A percentile compares a stretch with the other conserved stretches of the same genome.
Conservation (phyloP, 768 basidiomycete genomes). For the Russula vinacea region DNA sequence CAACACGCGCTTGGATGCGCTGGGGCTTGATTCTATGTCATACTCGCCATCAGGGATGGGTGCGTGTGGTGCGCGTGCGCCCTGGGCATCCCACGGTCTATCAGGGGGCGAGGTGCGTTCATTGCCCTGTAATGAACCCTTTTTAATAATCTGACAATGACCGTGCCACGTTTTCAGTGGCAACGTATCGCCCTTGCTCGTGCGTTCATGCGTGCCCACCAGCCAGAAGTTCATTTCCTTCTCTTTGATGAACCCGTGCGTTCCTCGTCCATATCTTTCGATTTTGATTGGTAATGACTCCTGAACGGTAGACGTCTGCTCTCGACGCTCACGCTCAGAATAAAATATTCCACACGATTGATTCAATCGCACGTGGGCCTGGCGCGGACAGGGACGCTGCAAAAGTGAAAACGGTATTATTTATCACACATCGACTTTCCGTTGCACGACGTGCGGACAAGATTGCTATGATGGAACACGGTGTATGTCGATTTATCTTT, state of each 20-base stretch:
- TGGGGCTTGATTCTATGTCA: slow-evolving; percentile 49
- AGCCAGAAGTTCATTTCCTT: slow-evolving; percentile 71
- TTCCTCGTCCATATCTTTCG: slow-evolving; percentile 17
- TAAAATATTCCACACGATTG: slow-evolving; percentile 73
- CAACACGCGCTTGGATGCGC: slow-evolving; percentile 65
- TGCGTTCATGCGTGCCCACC: slow-evolving; percentile 79
- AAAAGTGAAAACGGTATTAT: slow-evolving; percentile 68
- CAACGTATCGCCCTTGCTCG: slow-evolving; percentile 83
- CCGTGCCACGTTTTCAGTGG: slow-evolving; percentile 52
- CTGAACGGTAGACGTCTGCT: slow-evolving; percentile 59
- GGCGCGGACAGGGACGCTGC: slow-evolving; percentile 40
- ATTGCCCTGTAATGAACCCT: slow-evolving; percentile 2
- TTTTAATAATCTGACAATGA: slow-evolving; percentile 8
- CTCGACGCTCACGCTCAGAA: slow-evolving; percentile 79
- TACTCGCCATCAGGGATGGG: slow-evolving; percentile 39
- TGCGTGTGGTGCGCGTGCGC: slow-evolving; percentile 40
- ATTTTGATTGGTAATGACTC: slow-evolving; percentile 2
- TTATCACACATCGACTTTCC: slow-evolving; percentile 79
- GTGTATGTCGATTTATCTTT: slow-evolving; percentile 40
- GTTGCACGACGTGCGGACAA: slow-evolving; percentile 82
- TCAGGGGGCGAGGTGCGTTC: slow-evolving; percentile 77
- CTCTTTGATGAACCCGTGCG: slow-evolving; percentile 83
- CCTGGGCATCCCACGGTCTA: slow-evolving; percentile 56
- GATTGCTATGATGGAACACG: slow-evolving; percentile 82
- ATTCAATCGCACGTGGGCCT: slow-evolving; percentile 56